phyloP scores from a whole-genome alignment of 176 grass and related monocot genomes.

The Rhipidocladum racemiflorum region DNA sequence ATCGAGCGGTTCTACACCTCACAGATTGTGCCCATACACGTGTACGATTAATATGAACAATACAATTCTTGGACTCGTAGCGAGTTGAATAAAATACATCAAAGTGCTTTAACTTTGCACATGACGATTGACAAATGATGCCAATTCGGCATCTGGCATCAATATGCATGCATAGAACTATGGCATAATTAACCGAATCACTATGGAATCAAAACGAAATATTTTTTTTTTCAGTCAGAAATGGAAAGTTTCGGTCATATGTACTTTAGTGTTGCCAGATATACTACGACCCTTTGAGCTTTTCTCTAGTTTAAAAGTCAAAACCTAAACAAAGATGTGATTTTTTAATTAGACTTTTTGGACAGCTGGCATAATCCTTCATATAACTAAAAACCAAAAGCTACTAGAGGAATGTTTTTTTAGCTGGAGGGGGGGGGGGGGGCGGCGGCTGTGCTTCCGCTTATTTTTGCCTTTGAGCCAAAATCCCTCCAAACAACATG shows the following conservation, averaged over 20 bases:
- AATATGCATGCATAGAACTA: neutral
- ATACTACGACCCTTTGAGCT: no score
- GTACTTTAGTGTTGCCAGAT: no score
- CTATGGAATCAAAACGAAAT: neutral
- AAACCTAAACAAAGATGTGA: no score
- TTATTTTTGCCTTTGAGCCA: no score
- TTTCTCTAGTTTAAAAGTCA: no score
- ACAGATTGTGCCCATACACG: neutral
- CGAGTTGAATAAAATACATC: neutral
- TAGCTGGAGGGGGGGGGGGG: no score
- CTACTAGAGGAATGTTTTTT: no score
- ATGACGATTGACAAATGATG: neutral
- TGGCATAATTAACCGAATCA: neutral
- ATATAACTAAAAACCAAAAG: no score
- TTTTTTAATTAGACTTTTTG: no score
- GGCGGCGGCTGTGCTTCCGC: no score
- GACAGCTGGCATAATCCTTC: no score
- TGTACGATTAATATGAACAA: neutral
- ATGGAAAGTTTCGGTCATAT: neutral
- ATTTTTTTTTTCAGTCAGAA: neutral
- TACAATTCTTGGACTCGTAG: neutral
- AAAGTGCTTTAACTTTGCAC: neutral
- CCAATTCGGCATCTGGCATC: slow-evolving; percentile 5
- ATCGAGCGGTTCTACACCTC: neutral
- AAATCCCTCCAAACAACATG: no score